Base-by-base conservation (phyloP, 768 basidiomycete genomes). In the Tulasnella calospora region DNA sequence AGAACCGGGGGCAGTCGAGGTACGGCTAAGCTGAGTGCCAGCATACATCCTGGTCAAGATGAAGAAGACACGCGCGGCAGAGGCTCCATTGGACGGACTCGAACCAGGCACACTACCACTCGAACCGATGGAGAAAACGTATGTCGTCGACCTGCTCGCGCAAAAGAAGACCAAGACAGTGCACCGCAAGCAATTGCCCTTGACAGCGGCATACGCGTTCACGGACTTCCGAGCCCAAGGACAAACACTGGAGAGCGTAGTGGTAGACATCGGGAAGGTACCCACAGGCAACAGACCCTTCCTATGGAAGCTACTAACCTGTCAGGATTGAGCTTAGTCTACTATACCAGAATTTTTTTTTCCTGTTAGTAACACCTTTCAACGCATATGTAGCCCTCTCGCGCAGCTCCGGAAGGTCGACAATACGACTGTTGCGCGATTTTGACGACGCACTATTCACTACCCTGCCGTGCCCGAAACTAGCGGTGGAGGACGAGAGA, bases 361-460 rank as follows among this genome's bases (percentile, higher is more conserved):
- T n/a, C n/a, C n/a, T n/a, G n/a, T n/a, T n/a, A n/a, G n/a, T 87
- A 0, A 82, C 82, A 0, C 82, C 82, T 0, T 86, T 86, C 79
- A 87, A 86, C 71, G 72, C 84, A 1, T 87, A 87, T 79, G 85
- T 87, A 1, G 83, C 87, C 35, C 79, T 86, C 6, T 86, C 85
- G 9, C 75, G 84, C 27, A 84, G 84, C 74, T 44, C 73, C 71
- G 84, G 85, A 2, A 70, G 83, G 7, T 76, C 81, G 2, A 81
- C 46, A 0, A 84, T 87, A 9, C 73, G 85, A 2, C 74, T 87
- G 0, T 74, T 87, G 2, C 73, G 84, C 13, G 83, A 83, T 12
- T 85, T 85, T 41, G 82, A 85, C n/a, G 55, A 81, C 0, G 47
- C 44, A 0, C 51, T 85, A 0, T 84, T 86, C 47, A 82, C 82